Base-by-base conservation (phyloP, 2,329 filamentous ascomycete genomes). In the Aspergillus sp. region DNA sequence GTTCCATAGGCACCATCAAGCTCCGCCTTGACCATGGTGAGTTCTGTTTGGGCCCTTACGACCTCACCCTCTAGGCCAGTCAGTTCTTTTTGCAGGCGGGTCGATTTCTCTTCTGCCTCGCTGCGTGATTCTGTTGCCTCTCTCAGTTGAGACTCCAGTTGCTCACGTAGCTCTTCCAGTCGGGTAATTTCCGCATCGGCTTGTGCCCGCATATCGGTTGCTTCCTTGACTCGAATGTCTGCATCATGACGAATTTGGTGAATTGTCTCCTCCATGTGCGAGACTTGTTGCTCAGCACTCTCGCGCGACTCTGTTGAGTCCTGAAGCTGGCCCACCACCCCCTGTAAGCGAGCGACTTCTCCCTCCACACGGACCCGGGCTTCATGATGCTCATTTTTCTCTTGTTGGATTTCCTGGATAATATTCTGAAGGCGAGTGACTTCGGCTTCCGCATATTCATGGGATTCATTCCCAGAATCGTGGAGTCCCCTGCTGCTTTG, bases 1-100 rank as follows among this genome's bases (percentile, higher is more conserved):
- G 82, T 84, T 41, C 95, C 95, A 70, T 98, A 97, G 70, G 96
- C 96, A 61, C 91, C 91, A 67, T 96, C 95, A 25, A 98, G 90
- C 73, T 98, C 93, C 53, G 93, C 91, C 69, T 87, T 86, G 25
- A 90, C 91, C 64, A 98, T 88, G n/a, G 93, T 96, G 43, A 98
- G 83, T 78, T 98, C 88, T 2, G 87, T 90, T 37, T 86, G 87
- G 6, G 88, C 78, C 52, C 84, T 81, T 3, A 88, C 86, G 51
- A 89, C 80, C 66, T 89, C 84, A 55, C 82, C 79, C 68, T 89
- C 87, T 39, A 89, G 76, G 6, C 76, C 74, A 6, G 78, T 73
- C 66, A 82, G 73, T 63, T 84, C 82, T n/a, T 73, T 70, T 56
- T 82, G 79, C 52, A 80, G 70, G 35, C 73, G 74, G 11, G 69